Conservation (phyloP, 2,329 filamentous ascomycete species). For the Graphilbum fragrans region DNA sequence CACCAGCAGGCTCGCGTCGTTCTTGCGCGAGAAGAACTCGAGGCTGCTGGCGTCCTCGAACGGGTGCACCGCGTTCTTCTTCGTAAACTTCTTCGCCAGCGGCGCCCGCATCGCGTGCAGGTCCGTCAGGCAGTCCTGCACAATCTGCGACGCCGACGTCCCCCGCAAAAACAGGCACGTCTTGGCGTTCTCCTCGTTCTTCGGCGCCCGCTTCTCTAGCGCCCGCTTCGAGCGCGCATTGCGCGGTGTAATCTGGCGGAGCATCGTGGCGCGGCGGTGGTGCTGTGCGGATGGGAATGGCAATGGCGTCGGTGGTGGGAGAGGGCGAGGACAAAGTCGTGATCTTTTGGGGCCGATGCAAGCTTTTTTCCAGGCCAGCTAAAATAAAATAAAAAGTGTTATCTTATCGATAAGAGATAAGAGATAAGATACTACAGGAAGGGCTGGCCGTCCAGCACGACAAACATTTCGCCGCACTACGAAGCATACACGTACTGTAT, state of each 20-base stretch:
- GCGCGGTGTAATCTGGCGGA: conserved; percentile 34
- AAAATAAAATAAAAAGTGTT: too few species aligned
- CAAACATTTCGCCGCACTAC: too few species aligned
- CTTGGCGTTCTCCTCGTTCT: conserved; percentile 81
- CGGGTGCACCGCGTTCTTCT: conserved; percentile 82
- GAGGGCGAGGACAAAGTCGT: neutral
- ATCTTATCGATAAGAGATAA: too few species aligned
- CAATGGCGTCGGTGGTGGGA: neutral
- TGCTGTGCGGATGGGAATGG: neutral
- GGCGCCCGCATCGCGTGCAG: conserved; percentile 77
- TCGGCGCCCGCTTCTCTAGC: conserved; percentile 85
- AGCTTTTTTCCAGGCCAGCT: too few species aligned
- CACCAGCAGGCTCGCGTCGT: conserved; percentile 63
- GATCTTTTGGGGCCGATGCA: too few species aligned
- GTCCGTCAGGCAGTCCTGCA: conserved; percentile 75
- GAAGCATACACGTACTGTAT: too few species aligned
- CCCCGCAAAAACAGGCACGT: conserved; percentile 81
- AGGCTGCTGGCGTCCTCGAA: conserved; percentile 57
- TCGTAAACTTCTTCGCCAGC: conserved; percentile 80
- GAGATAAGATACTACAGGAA: too few species aligned
- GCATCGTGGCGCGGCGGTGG: conserved; percentile 6
- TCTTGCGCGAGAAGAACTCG: conserved; percentile 91
- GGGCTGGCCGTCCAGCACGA: too few species aligned
- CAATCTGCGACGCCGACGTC: conserved; percentile 69
- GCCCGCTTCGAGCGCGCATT: conserved; percentile 87